Conservation (phyloP, 306 rosid genomes). For the Elaeagnus macrophylla region DNA sequence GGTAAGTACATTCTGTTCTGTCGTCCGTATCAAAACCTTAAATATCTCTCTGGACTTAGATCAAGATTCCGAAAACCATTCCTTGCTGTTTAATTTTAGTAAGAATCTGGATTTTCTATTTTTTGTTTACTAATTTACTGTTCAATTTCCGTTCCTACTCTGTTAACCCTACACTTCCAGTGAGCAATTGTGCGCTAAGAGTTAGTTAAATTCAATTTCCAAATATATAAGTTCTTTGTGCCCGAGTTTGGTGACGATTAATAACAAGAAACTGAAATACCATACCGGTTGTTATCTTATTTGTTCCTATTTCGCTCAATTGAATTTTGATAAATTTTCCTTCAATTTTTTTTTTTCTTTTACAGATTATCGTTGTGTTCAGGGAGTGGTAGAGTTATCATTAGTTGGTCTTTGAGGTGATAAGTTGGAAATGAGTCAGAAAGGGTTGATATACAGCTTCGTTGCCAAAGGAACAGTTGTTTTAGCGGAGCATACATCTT, state of each 20-base stretch:
- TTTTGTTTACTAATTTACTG: background rate
- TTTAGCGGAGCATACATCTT: conserved; percentile 85
- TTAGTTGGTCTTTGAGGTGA: conserved; percentile 9
- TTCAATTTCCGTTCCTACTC: background rate
- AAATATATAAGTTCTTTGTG: background rate
- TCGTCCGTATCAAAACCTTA: no score
- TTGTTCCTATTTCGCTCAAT: background rate
- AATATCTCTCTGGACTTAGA: no score
- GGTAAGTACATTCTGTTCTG: no score
- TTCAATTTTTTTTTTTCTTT: conserved; percentile 6
- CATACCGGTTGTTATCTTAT: background rate
- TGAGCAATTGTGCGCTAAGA: background rate
- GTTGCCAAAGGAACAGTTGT: conserved; percentile 87
- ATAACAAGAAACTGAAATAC: background rate
- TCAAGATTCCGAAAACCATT: no score
- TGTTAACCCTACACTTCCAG: background rate
- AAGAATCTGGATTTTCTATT: background rate
- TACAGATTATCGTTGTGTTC: conserved; percentile 19
- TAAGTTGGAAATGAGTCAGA: conserved; percentile 60
- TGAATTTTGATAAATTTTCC: background rate
- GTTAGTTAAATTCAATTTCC: background rate
- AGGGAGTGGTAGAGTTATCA: conserved; percentile 16
- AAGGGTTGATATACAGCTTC: conserved; percentile 87
- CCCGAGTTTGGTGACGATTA: background rate
- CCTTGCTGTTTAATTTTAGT: no score